phyloP scores from a whole-genome alignment of 2,329 filamentous ascomycete species.

The Colletotrichum sp. region DNA sequence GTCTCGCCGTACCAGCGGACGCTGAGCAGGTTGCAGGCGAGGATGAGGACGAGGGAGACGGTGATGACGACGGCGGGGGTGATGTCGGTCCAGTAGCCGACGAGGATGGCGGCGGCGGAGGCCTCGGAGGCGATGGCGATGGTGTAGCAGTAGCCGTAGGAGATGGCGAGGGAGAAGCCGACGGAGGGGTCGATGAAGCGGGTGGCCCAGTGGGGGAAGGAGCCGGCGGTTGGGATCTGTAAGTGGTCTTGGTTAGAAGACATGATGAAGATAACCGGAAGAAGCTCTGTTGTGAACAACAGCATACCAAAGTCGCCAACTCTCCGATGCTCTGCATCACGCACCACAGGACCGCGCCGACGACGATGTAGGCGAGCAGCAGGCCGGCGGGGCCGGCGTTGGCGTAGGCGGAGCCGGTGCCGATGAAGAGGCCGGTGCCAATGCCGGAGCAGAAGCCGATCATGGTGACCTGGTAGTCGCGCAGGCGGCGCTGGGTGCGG shows the following conservation, averaged over 20 bases:
- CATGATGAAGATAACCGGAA: too few relatives aligned
- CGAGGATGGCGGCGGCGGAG: conserved; percentile 43
- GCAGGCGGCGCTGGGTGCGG: conserved; percentile 20
- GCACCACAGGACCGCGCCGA: conserved; percentile 51
- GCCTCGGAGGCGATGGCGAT: conserved; percentile 51
- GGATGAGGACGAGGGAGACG: conserved; percentile 45
- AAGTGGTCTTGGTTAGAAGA: not conserved
- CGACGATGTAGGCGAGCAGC: conserved; percentile 47
- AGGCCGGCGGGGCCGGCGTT: conserved; percentile 47
- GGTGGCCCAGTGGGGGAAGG: conserved; percentile 28
- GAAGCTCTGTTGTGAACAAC: not conserved
- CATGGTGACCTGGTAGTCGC: conserved; percentile 53
- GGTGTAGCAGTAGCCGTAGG: conserved; percentile 48
- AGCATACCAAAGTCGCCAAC: conserved; percentile 35
- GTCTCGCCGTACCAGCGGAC: conserved; percentile 50
- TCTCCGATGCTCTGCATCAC: conserved; percentile 51
- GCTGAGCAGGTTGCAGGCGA: conserved; percentile 42
- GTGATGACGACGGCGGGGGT: conserved; percentile 48
- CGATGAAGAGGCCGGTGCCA: conserved; percentile 53
- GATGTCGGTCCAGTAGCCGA: conserved; percentile 47
- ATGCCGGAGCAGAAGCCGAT: conserved; percentile 52
- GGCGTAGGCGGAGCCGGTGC: conserved; percentile 43
- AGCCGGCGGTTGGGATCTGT: conserved; percentile 22
- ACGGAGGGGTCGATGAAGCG: conserved; percentile 45
- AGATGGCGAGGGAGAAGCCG: conserved; percentile 50